These are phyloP conservation scores for Fraxinus latifolia DNA, from an alignment of 305 asterid species.

Conservation along the genomic window DNA sequence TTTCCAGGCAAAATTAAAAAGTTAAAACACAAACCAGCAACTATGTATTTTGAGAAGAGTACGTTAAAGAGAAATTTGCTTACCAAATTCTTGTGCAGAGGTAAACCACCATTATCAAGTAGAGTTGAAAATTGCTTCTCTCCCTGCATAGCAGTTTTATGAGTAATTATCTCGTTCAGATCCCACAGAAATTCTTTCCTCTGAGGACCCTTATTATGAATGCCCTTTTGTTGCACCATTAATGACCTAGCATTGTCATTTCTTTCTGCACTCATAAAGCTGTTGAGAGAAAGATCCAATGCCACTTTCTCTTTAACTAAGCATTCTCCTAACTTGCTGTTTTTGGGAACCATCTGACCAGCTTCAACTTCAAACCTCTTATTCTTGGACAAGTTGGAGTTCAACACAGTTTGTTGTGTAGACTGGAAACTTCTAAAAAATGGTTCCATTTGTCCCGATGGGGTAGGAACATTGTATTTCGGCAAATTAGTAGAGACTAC, in stretches of 20 bases:
- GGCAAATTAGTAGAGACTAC: constrained; percentile 23
- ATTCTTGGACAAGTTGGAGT: constrained; percentile 9
- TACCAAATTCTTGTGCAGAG: constrained; percentile 44
- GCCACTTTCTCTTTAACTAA: constrained; percentile 23
- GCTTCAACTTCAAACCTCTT: constrained; percentile 33
- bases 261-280: constrained; percentile 29
- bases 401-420: constrained; percentile 22
- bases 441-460: constrained; percentile 22
- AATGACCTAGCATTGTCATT: constrained; percentile 17
- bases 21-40: background rate
- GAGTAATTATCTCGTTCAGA: constrained; percentile 51
- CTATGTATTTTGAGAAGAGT: constrained; percentile 8
- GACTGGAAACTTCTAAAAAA: constrained; percentile 10
- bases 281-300: constrained; percentile 44
- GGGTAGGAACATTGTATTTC: constrained; percentile 22
- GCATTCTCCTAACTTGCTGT: constrained; percentile 22
- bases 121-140: constrained; percentile 31
- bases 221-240: constrained; percentile 28
- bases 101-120: constrained; percentile 31
- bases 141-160: constrained; percentile 21
- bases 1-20: background rate
- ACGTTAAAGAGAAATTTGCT: constrained; percentile 1
- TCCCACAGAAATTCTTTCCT: constrained; percentile 38
- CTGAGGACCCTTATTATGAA: constrained; percentile 24
- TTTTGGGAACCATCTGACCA: constrained; percentile 21